These are phyloP conservation scores for Zygoascus bituminiphila DNA, from an alignment of 805 yeast genomes.

Conservation along the genomic window DNA sequence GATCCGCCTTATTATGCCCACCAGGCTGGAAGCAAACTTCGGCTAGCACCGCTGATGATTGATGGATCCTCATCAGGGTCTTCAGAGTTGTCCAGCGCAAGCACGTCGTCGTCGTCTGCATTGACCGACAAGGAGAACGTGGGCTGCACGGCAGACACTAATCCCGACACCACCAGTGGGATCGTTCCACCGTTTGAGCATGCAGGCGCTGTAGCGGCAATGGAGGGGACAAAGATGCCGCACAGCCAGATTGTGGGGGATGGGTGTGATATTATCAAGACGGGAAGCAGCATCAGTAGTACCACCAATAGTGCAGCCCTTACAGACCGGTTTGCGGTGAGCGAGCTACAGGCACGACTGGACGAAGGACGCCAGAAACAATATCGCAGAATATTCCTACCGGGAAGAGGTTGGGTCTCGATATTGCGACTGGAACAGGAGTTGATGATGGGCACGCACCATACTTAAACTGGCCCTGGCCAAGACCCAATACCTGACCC, in stretches of 20 bases:
- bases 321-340: constrained; percentile 1
- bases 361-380: constrained; percentile 19
- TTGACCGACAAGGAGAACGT: background rate
- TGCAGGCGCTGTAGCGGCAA: no score
- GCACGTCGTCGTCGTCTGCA: background rate
- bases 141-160: background rate
- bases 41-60: background rate
- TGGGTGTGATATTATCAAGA: no score
- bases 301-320: background rate
- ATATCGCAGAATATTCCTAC: constrained; percentile 21
- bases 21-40: no score
- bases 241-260: no score
- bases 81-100: background rate
- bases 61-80: background rate
- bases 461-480: no score
- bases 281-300: background rate
- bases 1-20: no score
- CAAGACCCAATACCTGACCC: no score
- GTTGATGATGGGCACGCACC: background rate
- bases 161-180: background rate
- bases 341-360: constrained; percentile 6
- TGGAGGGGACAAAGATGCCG: no score
- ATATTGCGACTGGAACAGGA: constrained; percentile 17
- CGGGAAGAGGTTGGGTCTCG: constrained; percentile 23
- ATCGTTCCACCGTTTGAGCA: no score